phyloP scores from a whole-genome alignment of 148 eudicot genomes.

The Tetragonia tetragonoides region DNA sequence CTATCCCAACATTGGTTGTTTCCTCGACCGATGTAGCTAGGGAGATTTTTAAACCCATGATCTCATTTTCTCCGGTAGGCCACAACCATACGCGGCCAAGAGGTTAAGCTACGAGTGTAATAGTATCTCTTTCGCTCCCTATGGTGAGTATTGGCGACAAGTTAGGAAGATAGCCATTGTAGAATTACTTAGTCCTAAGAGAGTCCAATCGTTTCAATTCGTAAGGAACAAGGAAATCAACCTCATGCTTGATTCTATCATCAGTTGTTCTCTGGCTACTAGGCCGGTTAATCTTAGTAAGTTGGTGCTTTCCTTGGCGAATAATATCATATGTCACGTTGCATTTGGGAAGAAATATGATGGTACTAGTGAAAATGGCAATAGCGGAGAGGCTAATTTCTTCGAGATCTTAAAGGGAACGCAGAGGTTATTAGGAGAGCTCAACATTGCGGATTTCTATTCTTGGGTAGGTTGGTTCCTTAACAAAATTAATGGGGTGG shows the following conservation, averaged over 20 bases:
- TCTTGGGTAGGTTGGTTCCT: conserved; percentile 53
- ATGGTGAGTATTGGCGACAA: conserved; percentile 51
- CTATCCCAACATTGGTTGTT: conserved; percentile 46
- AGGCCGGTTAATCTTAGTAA: conserved; percentile 38
- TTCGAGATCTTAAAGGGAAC: conserved; percentile 30
- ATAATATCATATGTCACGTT: conserved; percentile 40
- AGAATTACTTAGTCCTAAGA: conserved; percentile 42
- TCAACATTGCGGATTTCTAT: conserved; percentile 53
- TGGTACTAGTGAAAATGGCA: background rate
- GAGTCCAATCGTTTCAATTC: conserved; percentile 35
- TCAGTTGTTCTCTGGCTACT: background rate
- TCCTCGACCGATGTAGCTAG: conserved; percentile 45
- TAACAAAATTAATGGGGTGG: conserved; percentile 51
- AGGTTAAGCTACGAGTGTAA: conserved; percentile 34
- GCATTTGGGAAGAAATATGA: conserved; percentile 38
- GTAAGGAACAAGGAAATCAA: conserved; percentile 42
- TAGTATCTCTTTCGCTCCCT: conserved; percentile 36
- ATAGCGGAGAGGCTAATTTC: background rate
- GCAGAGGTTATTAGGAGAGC: conserved; percentile 39
- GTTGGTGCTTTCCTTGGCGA: conserved; percentile 31
- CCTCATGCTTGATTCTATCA: conserved; percentile 29
- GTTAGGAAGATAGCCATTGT: conserved; percentile 33
- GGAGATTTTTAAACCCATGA: conserved; percentile 49
- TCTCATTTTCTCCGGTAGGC: conserved; percentile 41
- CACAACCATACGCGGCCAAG: conserved; percentile 32